Base-by-base conservation (phyloP, 352 stramenopile species). In the Phytophthora pseudosyringae region DNA sequence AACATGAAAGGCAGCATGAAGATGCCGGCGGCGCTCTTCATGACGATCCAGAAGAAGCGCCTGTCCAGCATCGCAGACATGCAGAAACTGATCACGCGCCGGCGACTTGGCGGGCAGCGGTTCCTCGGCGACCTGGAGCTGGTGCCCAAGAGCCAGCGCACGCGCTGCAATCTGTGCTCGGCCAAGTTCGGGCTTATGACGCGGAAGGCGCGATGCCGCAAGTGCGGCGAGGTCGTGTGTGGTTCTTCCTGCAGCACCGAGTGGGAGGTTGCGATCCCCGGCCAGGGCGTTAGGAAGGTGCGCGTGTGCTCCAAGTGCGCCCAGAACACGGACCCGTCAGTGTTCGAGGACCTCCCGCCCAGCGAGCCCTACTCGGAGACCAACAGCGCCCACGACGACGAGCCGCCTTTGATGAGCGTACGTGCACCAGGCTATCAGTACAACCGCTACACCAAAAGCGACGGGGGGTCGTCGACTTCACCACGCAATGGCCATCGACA, bases 201-300 rank as follows among this genome's bases (percentile, higher is more conserved):
- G n/a, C 76, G 77, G 3, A 93, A 93, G 50, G 49, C 71, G 7
- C 75, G 76, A 18, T 93, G 84, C 57, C 80, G 82, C 57, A 87
- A 83, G 58, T 93, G 84, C 47, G 84, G 84, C 16, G 80, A 93
- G 75, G 84, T 93, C 25, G 78, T 91, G 15, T 93, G 84, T 51
- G 40, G 69, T 8, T 78, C 76, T 18, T 16, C 70, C 15, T 93
- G 84, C 56, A 86, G 71, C 38, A 81, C 73, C n/a, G 69, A 78
- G 16, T 90, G 70, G 70, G 75, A 85, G 36, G 71, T 92, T 13
- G 63, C 69, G 29, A 72, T 88, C 29, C 57, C 80, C 4, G 80
- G 75, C 13, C 59, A 73, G 13, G 83, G 80, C 13, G 51, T 68
- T 41, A 68, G 80, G 45, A 80, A 82, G 60, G 73, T 91, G 9